phyloP scores from a whole-genome alignment of 495 filamentous ascomycete species.

The Xylaria palmicola region DNA sequence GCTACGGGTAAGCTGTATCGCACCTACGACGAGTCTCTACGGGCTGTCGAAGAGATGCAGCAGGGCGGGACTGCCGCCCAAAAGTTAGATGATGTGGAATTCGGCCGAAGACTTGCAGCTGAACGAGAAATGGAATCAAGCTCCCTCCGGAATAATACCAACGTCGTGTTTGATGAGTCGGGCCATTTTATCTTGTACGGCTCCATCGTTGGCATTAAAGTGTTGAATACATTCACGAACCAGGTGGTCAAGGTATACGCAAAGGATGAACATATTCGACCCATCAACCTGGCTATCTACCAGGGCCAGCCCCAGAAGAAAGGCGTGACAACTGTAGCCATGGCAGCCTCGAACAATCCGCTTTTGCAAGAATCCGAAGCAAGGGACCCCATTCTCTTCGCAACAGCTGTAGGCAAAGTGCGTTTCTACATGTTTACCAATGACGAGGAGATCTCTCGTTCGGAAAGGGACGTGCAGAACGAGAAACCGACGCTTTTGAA shows the following conservation, averaged over 20 bases:
- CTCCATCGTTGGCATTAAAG: constrained; percentile 85
- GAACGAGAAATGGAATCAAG: constrained; percentile 78
- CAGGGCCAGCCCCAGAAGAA: constrained; percentile 94
- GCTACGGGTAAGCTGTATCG: constrained; percentile 81
- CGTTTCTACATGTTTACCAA: constrained; percentile 99
- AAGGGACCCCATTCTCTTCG: constrained; percentile 84
- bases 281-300: constrained; percentile 83
- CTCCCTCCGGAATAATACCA: constrained; percentile 66
- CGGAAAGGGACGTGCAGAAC: constrained; percentile 88
- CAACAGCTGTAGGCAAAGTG: constrained; percentile 81
- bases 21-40: constrained; percentile 90
- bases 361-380: constrained; percentile 89
- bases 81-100: constrained; percentile 84
- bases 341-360: constrained; percentile 93
- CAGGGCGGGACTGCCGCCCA: constrained; percentile 80
- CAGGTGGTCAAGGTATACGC: constrained; percentile 83
- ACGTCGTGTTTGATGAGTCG: constrained; percentile 93
- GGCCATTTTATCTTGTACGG: constrained; percentile 94
- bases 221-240: constrained; percentile 93
- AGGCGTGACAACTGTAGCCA: constrained; percentile 87
- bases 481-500: constrained; percentile 72
- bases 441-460: constrained; percentile 78
- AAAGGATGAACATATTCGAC: constrained; percentile 81
- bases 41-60: constrained; percentile 87
- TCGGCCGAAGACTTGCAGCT: constrained; percentile 82